phyloP scores from a whole-genome alignment of 2,329 filamentous ascomycete species.

The Magnaporthiopsis incrustans region DNA sequence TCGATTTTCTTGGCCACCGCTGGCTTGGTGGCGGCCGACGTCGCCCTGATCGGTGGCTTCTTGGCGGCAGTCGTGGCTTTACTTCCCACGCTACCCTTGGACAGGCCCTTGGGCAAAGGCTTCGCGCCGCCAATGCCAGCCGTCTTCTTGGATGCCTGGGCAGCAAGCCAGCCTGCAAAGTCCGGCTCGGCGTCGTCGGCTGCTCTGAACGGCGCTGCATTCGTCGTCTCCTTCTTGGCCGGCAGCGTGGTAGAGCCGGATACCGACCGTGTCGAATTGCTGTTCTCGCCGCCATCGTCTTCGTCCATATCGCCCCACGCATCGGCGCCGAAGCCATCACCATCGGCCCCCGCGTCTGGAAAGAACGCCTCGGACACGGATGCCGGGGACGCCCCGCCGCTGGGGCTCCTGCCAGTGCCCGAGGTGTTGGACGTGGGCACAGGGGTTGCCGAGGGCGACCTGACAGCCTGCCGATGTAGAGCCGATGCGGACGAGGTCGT shows the following conservation, averaged over 20 bases:
- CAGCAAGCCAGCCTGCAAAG: constrained; percentile 90
- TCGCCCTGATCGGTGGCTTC: constrained; percentile 22
- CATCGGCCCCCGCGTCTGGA: constrained; percentile 52
- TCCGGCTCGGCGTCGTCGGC: constrained; percentile 78
- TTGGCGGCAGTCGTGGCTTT: constrained; percentile 28
- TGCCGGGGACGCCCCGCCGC: constrained; percentile 25
- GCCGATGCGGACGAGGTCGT: constrained; percentile 45
- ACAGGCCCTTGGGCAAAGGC: constrained; percentile 73
- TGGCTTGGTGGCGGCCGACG: constrained; percentile 28
- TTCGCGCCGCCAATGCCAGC: constrained; percentile 37
- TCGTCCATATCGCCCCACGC: constrained; percentile 70
- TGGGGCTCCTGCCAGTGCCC: constrained; percentile 27
- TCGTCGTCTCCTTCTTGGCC: constrained; percentile 27
- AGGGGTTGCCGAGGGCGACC: constrained; percentile 36
- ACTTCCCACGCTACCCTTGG: constrained; percentile 43
- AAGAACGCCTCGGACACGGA: constrained; percentile 38
- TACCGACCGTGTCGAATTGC: constrained; percentile 3
- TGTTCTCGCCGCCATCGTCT: constrained; percentile 33
- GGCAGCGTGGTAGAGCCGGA: constrained; percentile 20
- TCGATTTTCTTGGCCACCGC: constrained; percentile 58
- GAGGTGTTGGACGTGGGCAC: constrained; percentile 33
- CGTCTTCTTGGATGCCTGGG: constrained; percentile 70
- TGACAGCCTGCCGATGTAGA: constrained; percentile 53
- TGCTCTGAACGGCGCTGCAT: constrained; percentile 52
- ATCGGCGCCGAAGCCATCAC: constrained; percentile 36